Conservation (phyloP, 257 asterid species). For the Datura wrightii region DNA sequence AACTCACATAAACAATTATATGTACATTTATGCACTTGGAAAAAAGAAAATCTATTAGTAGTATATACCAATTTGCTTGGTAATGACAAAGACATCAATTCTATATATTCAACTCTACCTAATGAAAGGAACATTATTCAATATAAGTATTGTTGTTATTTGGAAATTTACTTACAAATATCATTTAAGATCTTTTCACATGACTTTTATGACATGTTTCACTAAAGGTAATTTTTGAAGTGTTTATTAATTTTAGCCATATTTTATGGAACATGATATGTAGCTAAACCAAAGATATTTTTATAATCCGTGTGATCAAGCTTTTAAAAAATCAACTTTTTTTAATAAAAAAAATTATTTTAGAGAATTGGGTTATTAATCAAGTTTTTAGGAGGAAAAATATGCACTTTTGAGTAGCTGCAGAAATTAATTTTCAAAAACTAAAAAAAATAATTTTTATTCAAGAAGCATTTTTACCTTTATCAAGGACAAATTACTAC, state of each 20-base stretch:
- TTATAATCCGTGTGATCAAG: neutral
- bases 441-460: neutral
- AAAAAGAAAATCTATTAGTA: neutral
- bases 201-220: constrained; percentile 21
- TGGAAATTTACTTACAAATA: neutral
- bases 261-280: neutral
- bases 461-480: neutral
- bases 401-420: neutral
- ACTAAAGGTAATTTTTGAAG: neutral
- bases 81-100: neutral
- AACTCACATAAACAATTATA: neutral
- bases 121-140: constrained; percentile 16
- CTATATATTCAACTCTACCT: constrained; percentile 10
- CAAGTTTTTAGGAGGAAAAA: neutral
- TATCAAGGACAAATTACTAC: neutral
- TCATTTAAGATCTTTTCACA: neutral
- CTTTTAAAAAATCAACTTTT: neutral
- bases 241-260: neutral
- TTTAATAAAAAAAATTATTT: neutral
- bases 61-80: neutral
- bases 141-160: neutral
- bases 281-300: neutral
- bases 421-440: neutral
- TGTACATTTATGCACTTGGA: neutral
- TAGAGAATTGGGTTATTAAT: neutral